Conservation (phyloP, 441 rosid species). For the Hura crepitans region DNA sequence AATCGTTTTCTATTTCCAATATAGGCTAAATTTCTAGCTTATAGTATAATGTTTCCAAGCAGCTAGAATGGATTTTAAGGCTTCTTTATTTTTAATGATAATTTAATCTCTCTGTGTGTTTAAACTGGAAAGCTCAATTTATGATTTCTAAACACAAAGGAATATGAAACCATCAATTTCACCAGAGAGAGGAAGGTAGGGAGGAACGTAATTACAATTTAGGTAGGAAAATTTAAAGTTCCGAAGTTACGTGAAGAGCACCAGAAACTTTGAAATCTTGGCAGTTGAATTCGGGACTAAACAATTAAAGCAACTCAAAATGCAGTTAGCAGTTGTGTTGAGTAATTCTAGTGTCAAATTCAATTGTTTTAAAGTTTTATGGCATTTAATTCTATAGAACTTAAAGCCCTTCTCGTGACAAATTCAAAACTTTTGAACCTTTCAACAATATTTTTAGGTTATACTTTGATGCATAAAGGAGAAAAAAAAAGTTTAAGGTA, state of each 20-base stretch:
- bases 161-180: neutral
- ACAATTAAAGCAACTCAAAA: slow-evolving; percentile 24
- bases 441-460: neutral
- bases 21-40: neutral
- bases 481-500: neutral
- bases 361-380: slow-evolving; percentile 14
- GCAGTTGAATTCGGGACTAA: slow-evolving; percentile 21
- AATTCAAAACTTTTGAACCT: neutral
- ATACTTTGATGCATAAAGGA: neutral
- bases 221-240: neutral
- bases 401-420: neutral
- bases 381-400: slow-evolving; percentile 4
- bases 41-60: neutral
- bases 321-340: slow-evolving; percentile 23
- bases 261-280: slow-evolving; percentile 10
- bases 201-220: neutral
- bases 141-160: neutral
- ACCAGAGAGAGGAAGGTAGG: neutral
- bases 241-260: neutral
- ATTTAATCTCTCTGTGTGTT: neutral
- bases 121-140: neutral
- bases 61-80: neutral
- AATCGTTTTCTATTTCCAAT: slow-evolving; percentile 1
- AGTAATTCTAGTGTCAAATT: slow-evolving; percentile 20
- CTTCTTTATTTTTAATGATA: neutral